A percentile compares a stretch with the other conserved stretches of the same genome.
phyloP scores from a whole-genome alignment of 1,284 basidiomycete species.

The Rhodotorula sp. region DNA sequence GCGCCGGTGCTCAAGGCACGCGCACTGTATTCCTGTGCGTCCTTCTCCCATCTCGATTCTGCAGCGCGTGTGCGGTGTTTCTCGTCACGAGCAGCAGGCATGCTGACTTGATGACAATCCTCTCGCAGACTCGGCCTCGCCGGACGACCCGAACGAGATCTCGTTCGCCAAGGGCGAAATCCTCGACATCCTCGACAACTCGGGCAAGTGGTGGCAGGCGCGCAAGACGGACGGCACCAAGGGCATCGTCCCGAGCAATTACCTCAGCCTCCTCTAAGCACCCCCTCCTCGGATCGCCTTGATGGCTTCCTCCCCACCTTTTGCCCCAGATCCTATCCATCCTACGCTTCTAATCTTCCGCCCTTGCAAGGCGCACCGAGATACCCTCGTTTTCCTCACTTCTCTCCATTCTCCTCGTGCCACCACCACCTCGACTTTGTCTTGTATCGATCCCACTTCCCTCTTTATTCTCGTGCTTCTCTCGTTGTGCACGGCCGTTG shows the following conservation, averaged over 20 bases:
- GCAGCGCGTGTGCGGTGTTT: background rate
- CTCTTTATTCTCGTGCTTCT: background rate
- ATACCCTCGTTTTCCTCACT: background rate
- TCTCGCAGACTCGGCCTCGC: conserved; percentile 74
- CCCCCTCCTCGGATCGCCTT: background rate
- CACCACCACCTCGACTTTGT: background rate
- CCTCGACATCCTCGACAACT: conserved; percentile 90
- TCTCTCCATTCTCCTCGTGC: background rate
- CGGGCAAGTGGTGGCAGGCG: conserved; percentile 76
- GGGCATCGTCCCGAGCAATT: conserved; percentile 62
- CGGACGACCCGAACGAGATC: conserved; percentile 95
- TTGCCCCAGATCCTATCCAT: background rate
- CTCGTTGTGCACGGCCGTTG: background rate
- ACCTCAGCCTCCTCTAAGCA: conserved; percentile 30
- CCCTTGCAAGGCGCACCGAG: background rate
- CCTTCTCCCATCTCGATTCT: background rate
- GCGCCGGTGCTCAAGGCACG: conserved; percentile 68
- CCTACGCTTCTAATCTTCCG: background rate
- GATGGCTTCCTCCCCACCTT: background rate
- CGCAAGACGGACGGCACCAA: conserved; percentile 76
- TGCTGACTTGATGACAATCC: background rate
- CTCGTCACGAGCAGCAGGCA: background rate
- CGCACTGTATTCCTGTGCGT: conserved; percentile 81
- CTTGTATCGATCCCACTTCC: conserved; percentile 11
- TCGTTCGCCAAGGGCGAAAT: conserved; percentile 91